Percentiles rank a stretch among this genome's conserved stretches.
phyloP scores from a whole-genome alignment of 345 rosid genomes.

The Crucihimalaya himalaica region DNA sequence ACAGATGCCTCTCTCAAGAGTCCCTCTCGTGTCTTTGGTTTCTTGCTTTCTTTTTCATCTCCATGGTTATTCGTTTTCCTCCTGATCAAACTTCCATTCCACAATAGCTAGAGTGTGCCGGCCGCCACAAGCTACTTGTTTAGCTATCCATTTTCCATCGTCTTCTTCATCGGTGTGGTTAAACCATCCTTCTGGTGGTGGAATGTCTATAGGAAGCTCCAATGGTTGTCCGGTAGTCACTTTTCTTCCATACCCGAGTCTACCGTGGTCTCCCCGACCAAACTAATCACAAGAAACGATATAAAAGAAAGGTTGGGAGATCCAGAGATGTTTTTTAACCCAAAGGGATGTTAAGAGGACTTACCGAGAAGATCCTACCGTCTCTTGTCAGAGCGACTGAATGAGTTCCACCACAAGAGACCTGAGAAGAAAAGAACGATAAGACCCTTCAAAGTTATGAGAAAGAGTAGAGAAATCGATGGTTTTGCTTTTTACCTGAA shows the following conservation, averaged over 20 bases:
- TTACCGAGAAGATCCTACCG: slow-evolving; percentile 90
- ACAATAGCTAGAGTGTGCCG: slow-evolving; percentile 86
- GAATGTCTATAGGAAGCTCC: slow-evolving; percentile 74
- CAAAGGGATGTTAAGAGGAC: slow-evolving; percentile 30
- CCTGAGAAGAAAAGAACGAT: slow-evolving; percentile 44
- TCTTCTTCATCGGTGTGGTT: slow-evolving; percentile 48
- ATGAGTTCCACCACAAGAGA: slow-evolving; percentile 99
- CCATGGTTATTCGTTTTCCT: slow-evolving; percentile 28
- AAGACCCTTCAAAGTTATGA: slow-evolving; percentile 12
- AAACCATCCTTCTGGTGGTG: slow-evolving; percentile 49
- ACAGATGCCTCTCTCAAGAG: slow-evolving; percentile 11
- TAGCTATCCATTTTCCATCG: slow-evolving; percentile 72
- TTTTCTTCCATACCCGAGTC: slow-evolving; percentile 91
- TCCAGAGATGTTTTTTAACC: no score
- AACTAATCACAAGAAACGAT: slow-evolving; percentile 50
- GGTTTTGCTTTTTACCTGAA: slow-evolving; percentile 55
- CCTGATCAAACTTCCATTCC: slow-evolving; percentile 60
- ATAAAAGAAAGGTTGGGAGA: no score
- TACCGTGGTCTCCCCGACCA: slow-evolving; percentile 97
- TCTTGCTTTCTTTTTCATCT: slow-evolving; percentile 3
- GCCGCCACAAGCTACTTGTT: slow-evolving; percentile 87
- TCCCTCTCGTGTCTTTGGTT: background rate
- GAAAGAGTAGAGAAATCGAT: background rate
- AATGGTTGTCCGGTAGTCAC: slow-evolving; percentile 87
- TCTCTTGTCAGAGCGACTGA: slow-evolving; percentile 90